A percentile compares a stretch with the other conserved stretches of the same genome.
These are phyloP conservation scores for Pseudogymnoascus sp. DNA, from an alignment of 2,329 filamentous ascomycete genomes.

Conservation along the genomic window DNA sequence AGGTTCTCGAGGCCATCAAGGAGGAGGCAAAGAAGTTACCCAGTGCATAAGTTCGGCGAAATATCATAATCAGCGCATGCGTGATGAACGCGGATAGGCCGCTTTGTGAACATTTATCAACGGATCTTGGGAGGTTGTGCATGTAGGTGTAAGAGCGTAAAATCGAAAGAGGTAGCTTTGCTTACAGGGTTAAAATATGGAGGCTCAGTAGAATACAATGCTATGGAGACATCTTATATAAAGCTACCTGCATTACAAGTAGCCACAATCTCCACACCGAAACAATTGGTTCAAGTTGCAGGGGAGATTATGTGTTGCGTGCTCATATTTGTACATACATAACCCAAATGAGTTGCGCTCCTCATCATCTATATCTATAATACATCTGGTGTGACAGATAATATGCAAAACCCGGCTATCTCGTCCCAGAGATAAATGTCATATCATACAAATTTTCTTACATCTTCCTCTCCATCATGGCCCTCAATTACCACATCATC, in stretches of 20 bases:
- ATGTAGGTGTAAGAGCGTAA: slow-evolving; percentile 5
- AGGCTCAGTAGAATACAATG: background rate
- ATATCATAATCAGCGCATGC: slow-evolving; percentile 5
- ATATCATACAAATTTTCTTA: slow-evolving; percentile 8
- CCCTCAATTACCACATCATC: background rate
- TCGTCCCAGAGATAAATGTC: background rate
- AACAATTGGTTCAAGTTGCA: background rate
- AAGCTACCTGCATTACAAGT: background rate
- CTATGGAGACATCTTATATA: background rate
- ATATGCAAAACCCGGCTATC: slow-evolving; percentile 3
- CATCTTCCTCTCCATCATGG: background rate
- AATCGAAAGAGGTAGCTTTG: background rate
- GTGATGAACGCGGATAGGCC: background rate
- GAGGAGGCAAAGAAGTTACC: slow-evolving; percentile 8
- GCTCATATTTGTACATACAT: slow-evolving; percentile 7
- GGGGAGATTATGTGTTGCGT: background rate
- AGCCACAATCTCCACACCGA: background rate
- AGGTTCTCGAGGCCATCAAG: slow-evolving; percentile 1
- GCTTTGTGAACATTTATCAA: slow-evolving; percentile 7
- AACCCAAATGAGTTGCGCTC: slow-evolving; percentile 2
- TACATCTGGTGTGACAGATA: slow-evolving; percentile 5
- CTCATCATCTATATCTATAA: slow-evolving; percentile 4
- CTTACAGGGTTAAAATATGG: background rate
- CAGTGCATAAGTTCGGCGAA: background rate
- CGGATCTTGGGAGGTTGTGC: background rate